These are phyloP conservation scores for Torulaspora gathmanii DNA, from an alignment of 805 yeast species.

Conservation along the genomic window DNA sequence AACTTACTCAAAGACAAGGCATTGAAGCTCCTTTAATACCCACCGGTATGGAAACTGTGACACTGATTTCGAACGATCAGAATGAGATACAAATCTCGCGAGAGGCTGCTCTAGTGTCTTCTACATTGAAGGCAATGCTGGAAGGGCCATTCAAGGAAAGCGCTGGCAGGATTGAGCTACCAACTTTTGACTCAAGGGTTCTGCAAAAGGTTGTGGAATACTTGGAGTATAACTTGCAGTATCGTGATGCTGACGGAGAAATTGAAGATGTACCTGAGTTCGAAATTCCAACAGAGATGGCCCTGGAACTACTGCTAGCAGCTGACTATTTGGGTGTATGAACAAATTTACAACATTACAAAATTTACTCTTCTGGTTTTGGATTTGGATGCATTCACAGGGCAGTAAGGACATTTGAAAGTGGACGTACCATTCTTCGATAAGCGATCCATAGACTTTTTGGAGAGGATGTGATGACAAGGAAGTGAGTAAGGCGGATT, in stretches of 20 bases:
- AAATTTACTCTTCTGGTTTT: slow-evolving; percentile 45
- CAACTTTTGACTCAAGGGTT: slow-evolving; percentile 64
- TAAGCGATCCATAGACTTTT: slow-evolving; percentile 47
- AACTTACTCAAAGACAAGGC: neutral
- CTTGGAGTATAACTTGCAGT: slow-evolving; percentile 67
- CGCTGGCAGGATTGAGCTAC: slow-evolving; percentile 49
- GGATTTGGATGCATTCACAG: slow-evolving; percentile 43
- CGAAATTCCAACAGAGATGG: slow-evolving; percentile 89
- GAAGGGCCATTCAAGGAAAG: slow-evolving; percentile 54
- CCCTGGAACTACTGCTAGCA: slow-evolving; percentile 83
- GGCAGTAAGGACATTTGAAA: slow-evolving; percentile 73
- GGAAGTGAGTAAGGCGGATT: slow-evolving; percentile 63
- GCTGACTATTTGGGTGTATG: slow-evolving; percentile 61
- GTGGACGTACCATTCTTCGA: slow-evolving; percentile 40
- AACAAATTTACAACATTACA: slow-evolving; percentile 26
- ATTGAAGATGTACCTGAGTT: slow-evolving; percentile 71
- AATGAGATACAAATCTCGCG: slow-evolving; percentile 55
- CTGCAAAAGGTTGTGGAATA: slow-evolving; percentile 82
- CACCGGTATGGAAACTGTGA: slow-evolving; percentile 40
- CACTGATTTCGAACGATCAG: slow-evolving; percentile 70
- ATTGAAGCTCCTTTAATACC: neutral
- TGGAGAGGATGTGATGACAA: slow-evolving; percentile 60
- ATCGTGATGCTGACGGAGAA: slow-evolving; percentile 47
- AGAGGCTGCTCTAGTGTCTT: slow-evolving; percentile 74
- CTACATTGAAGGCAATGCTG: slow-evolving; percentile 57